Evolutionary conservation across 116 monocot species (phyloP).

Genomic region (Trichopus zeylanicus): DNA sequence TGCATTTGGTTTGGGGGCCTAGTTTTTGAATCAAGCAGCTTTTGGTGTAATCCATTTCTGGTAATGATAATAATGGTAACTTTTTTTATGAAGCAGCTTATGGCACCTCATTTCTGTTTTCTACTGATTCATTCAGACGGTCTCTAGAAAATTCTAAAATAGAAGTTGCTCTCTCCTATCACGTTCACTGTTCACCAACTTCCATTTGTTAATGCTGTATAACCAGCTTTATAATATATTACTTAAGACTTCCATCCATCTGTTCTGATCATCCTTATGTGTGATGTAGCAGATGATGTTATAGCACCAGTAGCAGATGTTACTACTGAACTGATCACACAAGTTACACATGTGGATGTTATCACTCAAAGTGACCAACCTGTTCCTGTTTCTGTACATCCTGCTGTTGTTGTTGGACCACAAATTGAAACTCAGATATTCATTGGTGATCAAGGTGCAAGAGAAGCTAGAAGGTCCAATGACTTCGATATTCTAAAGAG

Average conservation of each 20-base stretch:
- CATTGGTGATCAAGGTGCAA: neutral
- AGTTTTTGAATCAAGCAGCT: too few species aligned
- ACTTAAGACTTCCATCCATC: neutral
- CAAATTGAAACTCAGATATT: conserved; percentile 16
- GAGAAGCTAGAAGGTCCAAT: conserved; percentile 9
- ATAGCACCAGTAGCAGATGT: neutral
- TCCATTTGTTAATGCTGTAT: too few species aligned
- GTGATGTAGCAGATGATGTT: neutral
- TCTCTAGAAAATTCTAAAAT: too few species aligned
- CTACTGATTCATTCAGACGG: too few species aligned
- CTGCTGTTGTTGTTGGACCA: neutral
- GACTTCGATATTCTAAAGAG: conserved; percentile 74
- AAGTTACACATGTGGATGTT: neutral
- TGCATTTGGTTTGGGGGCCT: too few species aligned
- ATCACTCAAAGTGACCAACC: neutral
- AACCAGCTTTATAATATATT: too few species aligned
- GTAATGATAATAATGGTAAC: too few species aligned
- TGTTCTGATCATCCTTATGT: neutral
- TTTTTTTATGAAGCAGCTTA: too few species aligned
- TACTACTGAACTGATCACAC: neutral
- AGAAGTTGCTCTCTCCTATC: too few species aligned
- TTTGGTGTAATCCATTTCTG: too few species aligned
- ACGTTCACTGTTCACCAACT: too few species aligned
- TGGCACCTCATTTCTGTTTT: too few species aligned
- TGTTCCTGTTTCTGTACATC: neutral